Evolutionary conservation across 2,329 filamentous ascomycete species (phyloP), one percentile per base, ranked within the genome.

Genomic region (Paraphoma sp.): DNA sequence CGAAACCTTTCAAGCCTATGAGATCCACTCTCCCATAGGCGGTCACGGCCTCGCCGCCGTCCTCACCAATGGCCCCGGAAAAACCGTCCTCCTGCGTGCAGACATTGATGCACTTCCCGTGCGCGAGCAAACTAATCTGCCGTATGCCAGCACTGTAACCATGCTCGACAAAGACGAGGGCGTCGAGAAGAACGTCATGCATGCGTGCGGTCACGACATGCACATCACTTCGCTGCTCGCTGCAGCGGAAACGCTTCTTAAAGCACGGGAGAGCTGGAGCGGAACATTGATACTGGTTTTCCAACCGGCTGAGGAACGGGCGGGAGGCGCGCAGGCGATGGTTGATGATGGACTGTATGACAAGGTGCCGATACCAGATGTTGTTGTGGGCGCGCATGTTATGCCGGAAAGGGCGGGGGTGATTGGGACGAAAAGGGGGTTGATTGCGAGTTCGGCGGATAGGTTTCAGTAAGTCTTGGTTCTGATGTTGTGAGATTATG

Each of bases 291-390:
- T 91, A 5, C 70, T 88, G 6, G 72, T 86, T 2, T 91, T 91
- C 70, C 89, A 91, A 64, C 88, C 89, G 0, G 83, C 84, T 1
- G 89, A 91, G 69, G 89, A 91, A 70, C 79, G 83, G 1, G 86
- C 83, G 0, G 81, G 78, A 0, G 89, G 89, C 0, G 89, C 89
- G 0, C 82, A 83, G 71, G 76, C 85, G 23, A 89, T 88, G 86
- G 78, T 89, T 3, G 81, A 84, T 42, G 85, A 85, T 63, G 85
- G 86, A 0, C 63, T 87, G 33, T 87, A 86, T 61, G 73, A 81
- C 7, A 80, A 76, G 51, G 76, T 86, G 2, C 83, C 83, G 0
- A 74, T 81, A n/a, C 85, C 85, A 3, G 84, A 88, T 63, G 74
- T 86, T 17, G 79, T 82, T 17, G 73, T 88, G 1, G 86, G 84